Evolutionary conservation across 2,329 filamentous ascomycete genomes (phyloP).

Genomic region (Venturiaceae sp.): DNA sequence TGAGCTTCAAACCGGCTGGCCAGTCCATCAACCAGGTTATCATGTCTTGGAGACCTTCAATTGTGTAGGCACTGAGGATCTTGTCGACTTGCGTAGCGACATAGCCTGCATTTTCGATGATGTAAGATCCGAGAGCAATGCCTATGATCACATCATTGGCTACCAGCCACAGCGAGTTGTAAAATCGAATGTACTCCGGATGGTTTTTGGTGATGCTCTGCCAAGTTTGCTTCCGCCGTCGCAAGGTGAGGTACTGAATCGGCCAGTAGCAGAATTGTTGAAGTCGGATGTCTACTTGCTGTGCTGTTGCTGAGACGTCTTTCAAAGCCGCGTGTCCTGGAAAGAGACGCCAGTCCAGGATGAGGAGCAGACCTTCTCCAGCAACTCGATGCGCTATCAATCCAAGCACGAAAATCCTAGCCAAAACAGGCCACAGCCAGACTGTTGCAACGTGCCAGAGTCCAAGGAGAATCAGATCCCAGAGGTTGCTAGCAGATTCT

Average conservation of each 20-base stretch:
- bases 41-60: constrained; percentile 77
- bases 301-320: constrained; percentile 90
- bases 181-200: constrained; percentile 97
- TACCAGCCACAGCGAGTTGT: constrained; percentile 97
- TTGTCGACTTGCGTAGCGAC: constrained; percentile 72
- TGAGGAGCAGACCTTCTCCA: constrained; percentile 66
- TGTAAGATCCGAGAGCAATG: constrained; percentile 90
- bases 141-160: constrained; percentile 98
- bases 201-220: constrained; percentile 91
- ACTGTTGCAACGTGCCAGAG: constrained; percentile 61
- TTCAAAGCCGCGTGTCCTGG: constrained; percentile 79
- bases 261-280: constrained; percentile 99
- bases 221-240: constrained; percentile 87
- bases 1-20: constrained; percentile 91
- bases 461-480: constrained; percentile 61
- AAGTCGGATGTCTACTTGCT: constrained; percentile 92
- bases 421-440: constrained; percentile 71
- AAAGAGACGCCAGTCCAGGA: constrained; percentile 77
- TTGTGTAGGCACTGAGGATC: constrained; percentile 71
- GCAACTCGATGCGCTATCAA: constrained; percentile 71
- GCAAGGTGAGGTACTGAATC: constrained; percentile 85
- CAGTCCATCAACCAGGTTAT: constrained; percentile 95
- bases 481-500: constrained; percentile 80
- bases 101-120: constrained; percentile 85
- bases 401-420: constrained; percentile 60